Evolutionary conservation across 2,329 filamentous ascomycete species (phyloP), one percentile per base, ranked within the genome.

Genomic region (Penicillium sp.): DNA sequence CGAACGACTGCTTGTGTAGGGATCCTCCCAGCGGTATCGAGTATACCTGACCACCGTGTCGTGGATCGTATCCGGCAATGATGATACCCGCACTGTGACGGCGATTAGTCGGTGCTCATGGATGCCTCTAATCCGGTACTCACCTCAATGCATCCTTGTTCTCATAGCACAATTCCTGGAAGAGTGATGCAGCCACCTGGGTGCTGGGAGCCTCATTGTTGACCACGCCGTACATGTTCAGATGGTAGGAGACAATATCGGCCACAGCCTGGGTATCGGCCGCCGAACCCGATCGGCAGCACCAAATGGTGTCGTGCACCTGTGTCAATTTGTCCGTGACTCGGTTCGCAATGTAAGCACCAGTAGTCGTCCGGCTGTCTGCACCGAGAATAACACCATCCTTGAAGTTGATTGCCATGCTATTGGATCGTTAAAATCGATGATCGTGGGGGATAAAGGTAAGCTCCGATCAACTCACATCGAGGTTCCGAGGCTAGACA

Each of bases 231-330:
- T 96, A 98, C 80, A 97, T 86, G 68, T 91, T 90, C 52, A 99
- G 84, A 75, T 99, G 91, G 77, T 98, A 97, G 74, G 96, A 91
- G 43, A 99, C 95, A 70, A 99, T 97, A 72, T 99, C 95, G 58
- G 95, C 95, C 48, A 99, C 92, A 49, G 95, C 95, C 79, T 99
- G 95, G 58, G 95, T 99, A 74, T 99, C 95, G 66, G 95, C 95
- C 31, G 95, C 95, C 26, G 95, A 99, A 51, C 95, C 95, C 60
- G 95, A 98, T 71, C 95, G 89, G 82, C 95, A 99, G 82, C 95
- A 99, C 95, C 95, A 99, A 79, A 99, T 98, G 58, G 93, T 98
- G 78, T 99, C 95, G 80, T 96, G 90, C 60, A 99, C 93, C 82
- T 93, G 90, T 70, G 95, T 99, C 75, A 99, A 87, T 84, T 99